phyloP scores from a whole-genome alignment of 164 flowering plant genomes.

The Annona squamosa region DNA sequence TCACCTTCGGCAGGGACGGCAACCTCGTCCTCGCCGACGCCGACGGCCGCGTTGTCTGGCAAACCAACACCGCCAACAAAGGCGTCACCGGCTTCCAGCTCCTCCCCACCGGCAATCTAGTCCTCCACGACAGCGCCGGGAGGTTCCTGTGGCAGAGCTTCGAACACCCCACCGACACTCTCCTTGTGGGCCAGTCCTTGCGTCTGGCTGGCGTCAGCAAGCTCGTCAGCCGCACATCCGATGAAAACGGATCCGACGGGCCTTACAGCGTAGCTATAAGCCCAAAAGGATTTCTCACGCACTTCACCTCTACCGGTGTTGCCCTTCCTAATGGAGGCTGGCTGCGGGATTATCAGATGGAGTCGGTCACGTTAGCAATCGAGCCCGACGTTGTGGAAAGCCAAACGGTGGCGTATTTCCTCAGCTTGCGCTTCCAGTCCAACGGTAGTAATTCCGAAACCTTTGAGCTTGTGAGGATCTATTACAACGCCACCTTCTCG shows the following conservation, averaged over 20 bases:
- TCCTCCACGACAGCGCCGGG: constrained; percentile 19
- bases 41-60: constrained; percentile 29
- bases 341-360: neutral
- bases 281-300: constrained; percentile 8
- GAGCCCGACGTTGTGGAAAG: constrained; percentile 6
- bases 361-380: constrained; percentile 4
- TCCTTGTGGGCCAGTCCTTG: constrained; percentile 28
- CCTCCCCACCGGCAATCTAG: constrained; percentile 27
- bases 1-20: constrained; percentile 23
- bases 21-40: constrained; percentile 29
- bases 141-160: constrained; percentile 34
- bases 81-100: constrained; percentile 20
- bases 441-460: neutral
- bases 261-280: constrained; percentile 25
- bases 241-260: constrained; percentile 15
- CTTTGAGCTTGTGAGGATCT: constrained; percentile 4
- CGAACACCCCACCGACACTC: constrained; percentile 26
- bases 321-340: neutral
- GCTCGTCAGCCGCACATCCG: constrained; percentile 23
- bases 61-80: constrained; percentile 27
- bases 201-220: constrained; percentile 2
- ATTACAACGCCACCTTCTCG: constrained; percentile 22
- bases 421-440: neutral
- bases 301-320: constrained; percentile 1
- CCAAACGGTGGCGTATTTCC: constrained; percentile 8